Evolutionary conservation across 106 monocot species (phyloP).

Genomic region (Posidonia australis): DNA sequence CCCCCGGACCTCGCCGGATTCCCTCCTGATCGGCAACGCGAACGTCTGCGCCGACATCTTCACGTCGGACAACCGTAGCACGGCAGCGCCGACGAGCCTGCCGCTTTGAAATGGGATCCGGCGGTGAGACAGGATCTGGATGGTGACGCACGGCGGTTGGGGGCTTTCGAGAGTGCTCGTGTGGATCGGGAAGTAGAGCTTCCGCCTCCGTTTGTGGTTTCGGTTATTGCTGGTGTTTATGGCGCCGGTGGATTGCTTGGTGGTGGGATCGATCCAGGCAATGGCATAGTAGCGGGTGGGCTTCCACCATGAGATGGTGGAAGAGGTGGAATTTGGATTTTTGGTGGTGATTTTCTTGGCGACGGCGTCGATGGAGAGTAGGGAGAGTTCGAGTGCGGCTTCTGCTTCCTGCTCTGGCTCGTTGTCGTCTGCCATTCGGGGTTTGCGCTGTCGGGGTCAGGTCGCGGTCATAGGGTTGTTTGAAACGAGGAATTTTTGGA

Average conservation of each 20-base stretch:
- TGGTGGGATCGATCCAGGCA: slow-evolving; percentile 13
- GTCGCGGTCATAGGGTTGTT: no score
- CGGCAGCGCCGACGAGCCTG: slow-evolving; percentile 1
- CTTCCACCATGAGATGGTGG: slow-evolving; percentile 1
- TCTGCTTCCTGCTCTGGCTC: background rate
- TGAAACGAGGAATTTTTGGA: no score
- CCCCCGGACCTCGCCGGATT: slow-evolving; percentile 8
- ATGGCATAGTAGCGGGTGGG: slow-evolving; percentile 4
- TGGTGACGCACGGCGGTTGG: slow-evolving; percentile 5
- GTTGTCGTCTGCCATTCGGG: no score
- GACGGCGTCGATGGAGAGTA: slow-evolving; percentile 8
- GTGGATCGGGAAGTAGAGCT: slow-evolving; percentile 15
- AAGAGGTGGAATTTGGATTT: background rate
- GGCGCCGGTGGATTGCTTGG: slow-evolving; percentile 4
- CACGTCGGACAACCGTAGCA: slow-evolving; percentile 9
- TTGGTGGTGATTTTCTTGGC: background rate
- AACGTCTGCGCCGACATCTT: background rate
- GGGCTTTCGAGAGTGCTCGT: background rate
- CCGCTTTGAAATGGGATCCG: slow-evolving; percentile 8
- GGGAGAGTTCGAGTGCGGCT: slow-evolving; percentile 15
- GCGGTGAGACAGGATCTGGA: slow-evolving; percentile 12
- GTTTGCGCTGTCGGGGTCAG: no score
- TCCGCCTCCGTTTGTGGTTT: background rate
- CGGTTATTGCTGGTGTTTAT: background rate
- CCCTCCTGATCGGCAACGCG: slow-evolving; percentile 4